A percentile compares a stretch with the other conserved stretches of the same genome.
Conservation (phyloP, 345 rosid species). For the Gossypioides kirkii region DNA sequence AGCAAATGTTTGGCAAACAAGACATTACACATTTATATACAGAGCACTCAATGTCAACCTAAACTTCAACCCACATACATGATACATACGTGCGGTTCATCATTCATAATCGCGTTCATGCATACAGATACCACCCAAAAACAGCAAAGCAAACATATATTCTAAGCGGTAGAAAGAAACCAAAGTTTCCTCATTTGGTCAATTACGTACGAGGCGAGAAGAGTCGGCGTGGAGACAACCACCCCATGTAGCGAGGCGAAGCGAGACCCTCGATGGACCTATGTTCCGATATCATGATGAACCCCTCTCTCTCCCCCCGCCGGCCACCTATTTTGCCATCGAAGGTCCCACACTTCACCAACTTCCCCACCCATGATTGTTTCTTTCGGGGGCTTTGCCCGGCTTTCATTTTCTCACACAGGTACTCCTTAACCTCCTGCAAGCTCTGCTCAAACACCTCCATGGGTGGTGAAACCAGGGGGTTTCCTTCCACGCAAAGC, state of each 20-base stretch:
- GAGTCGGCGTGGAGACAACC: conserved; percentile 69
- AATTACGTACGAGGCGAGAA: conserved; percentile 51
- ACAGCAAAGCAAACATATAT: no score
- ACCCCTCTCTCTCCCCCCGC: conserved; percentile 46
- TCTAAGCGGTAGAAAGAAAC: no score
- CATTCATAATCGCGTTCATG: no score
- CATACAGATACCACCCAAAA: no score
- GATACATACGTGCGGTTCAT: no score
- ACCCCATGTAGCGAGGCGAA: conserved; percentile 50
- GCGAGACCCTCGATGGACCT: conserved; percentile 45
- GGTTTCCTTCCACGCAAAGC: conserved; percentile 77
- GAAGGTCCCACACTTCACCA: conserved; percentile 58
- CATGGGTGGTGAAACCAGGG: conserved; percentile 60
- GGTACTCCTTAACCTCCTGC: conserved; percentile 53
- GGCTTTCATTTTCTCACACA: conserved; percentile 56
- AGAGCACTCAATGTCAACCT: no score
- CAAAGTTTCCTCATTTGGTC: conserved; percentile 21
- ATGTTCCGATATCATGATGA: conserved; percentile 38
- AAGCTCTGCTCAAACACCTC: conserved; percentile 66
- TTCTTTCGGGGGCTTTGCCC: conserved; percentile 37
- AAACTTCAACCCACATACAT: no score
- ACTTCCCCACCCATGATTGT: conserved; percentile 62
- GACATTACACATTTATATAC: no score
- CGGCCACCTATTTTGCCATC: conserved; percentile 22
- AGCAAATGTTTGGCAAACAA: no score